Evolutionary conservation across 176 grass and related monocot genomes (phyloP).

Genomic region (Otatea glauca): DNA sequence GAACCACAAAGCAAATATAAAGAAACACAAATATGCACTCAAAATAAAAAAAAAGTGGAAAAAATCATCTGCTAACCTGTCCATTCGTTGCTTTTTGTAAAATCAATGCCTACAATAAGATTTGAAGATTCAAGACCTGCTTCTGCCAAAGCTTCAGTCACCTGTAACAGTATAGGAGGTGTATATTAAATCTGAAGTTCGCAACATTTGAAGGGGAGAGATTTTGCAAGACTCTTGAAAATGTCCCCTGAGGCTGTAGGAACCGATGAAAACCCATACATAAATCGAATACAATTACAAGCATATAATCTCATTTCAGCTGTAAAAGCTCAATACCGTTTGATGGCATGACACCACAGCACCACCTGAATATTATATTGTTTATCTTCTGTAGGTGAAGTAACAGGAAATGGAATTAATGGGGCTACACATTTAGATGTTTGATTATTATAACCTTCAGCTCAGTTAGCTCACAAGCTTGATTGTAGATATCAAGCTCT

Average conservation of each 20-base stretch:
- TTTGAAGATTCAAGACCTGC: slow-evolving; percentile 96
- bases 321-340: not conserved
- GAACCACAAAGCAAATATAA: slow-evolving; percentile 24
- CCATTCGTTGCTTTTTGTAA: slow-evolving; percentile 97
- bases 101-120: slow-evolving; percentile 93
- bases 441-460: not conserved
- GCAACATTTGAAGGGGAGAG: not conserved
- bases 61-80: slow-evolving; percentile 68
- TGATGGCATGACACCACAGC: not conserved
- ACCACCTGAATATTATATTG: not conserved
- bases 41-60: slow-evolving; percentile 29
- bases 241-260: not conserved
- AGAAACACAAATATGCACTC: slow-evolving; percentile 20
- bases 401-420: not conserved
- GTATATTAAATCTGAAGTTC: slow-evolving; percentile 19
- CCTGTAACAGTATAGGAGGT: slow-evolving; percentile 50
- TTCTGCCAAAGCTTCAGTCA: slow-evolving; percentile 83
- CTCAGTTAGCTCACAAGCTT: not conserved
- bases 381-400: not conserved
- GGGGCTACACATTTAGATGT: not conserved
- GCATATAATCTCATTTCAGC: not conserved
- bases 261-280: slow-evolving; percentile 16
- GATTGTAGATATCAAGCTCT: not conserved
- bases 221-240: slow-evolving; percentile 9
- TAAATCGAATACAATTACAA: slow-evolving; percentile 2